Evolutionary conservation across 495 filamentous ascomycete species (phyloP).

Genomic region (Penicillium samsonianum): DNA sequence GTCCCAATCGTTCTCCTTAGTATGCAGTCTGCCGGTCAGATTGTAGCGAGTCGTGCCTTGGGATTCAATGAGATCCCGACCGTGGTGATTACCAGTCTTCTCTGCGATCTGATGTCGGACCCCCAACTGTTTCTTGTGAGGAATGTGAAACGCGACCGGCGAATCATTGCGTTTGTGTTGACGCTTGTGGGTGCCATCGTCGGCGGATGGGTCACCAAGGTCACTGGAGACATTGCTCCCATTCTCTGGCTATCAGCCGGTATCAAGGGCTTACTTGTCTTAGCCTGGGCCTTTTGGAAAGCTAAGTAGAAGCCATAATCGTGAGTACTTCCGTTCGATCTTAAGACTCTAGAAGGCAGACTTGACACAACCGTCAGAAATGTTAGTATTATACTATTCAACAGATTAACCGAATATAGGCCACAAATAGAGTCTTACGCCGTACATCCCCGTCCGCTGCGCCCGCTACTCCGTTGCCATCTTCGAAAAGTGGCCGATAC

Average conservation of each 20-base stretch:
- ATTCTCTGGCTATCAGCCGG: conserved; percentile 57
- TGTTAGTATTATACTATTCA: not conserved
- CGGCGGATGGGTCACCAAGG: conserved; percentile 64
- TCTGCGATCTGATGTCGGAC: conserved; percentile 65
- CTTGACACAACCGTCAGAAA: not conserved
- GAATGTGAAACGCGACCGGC: conserved; percentile 66
- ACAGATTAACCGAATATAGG: not conserved
- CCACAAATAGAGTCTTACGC: not conserved
- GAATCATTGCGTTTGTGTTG: conserved; percentile 54
- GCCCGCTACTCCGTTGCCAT: not conserved
- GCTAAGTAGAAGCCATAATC: conserved; percentile 1
- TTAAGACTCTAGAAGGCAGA: not conserved
- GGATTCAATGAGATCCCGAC: conserved; percentile 71
- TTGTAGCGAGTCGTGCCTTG: conserved; percentile 60
- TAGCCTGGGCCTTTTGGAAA: conserved; percentile 43
- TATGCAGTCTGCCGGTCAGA: conserved; percentile 69
- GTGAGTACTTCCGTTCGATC: not conserved
- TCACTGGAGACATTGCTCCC: conserved; percentile 46
- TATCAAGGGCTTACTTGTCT: conserved; percentile 49
- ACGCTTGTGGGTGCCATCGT: conserved; percentile 61
- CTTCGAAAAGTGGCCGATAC: not conserved
- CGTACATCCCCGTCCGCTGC: not conserved
- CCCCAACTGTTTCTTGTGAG: conserved; percentile 51
- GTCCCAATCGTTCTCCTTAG: conserved; percentile 62
- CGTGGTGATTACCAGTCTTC: conserved; percentile 67